Base-by-base conservation (phyloP, 495 filamentous ascomycete genomes). In the Achaetomiella virescens region DNA sequence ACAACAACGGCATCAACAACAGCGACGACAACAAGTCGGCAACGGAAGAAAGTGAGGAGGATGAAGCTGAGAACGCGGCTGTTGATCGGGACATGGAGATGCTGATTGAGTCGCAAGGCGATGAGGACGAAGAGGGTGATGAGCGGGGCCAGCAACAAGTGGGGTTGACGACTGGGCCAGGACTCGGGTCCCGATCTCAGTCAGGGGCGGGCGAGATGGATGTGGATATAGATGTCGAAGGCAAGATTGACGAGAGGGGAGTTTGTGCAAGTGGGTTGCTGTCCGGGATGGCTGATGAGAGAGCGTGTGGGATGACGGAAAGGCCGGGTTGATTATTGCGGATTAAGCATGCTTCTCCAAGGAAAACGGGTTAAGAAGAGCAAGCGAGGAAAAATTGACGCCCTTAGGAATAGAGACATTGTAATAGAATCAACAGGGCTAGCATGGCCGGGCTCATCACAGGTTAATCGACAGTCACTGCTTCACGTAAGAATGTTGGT, bases 21-120 rank as follows among this genome's bases (percentile, higher is more conserved):
- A 51, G 11, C 38, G 18, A 17, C 3, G 14, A 31, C 27, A 31
- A n/a, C n/a, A 9, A 31, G 5, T 31, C 27, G 9, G 40, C 22
- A 33, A 63, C 54, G 18, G 42, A 57, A 0, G 56, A 62, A 36
- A 44, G 43, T 15, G 64, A 66, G 40, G 55, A 59, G 11, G 61
- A 55, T 6, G 62, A 52, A 15, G 27, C 27, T 5, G 73, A 72
- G 17, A 59, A 65, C 31, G 76, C 67, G 5, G 75, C 73, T 1
- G 70, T 75, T 35, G 69, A 79, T 52, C 68, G 67, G 33, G 78
- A 80, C 59, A 58, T 81, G 44, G 76, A 78, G 52, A 79, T 81
- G 79, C 53, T 81, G 25, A 77, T 81, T 50, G 75, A 78, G 37
- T 64, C 68, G 42, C 57, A 55, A 25, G 59, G 64, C 15, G 66